Evolutionary conservation across 2,329 filamentous ascomycete species (phyloP), one percentile per base, ranked within the genome.

Genomic region (Fusarium sp.): DNA sequence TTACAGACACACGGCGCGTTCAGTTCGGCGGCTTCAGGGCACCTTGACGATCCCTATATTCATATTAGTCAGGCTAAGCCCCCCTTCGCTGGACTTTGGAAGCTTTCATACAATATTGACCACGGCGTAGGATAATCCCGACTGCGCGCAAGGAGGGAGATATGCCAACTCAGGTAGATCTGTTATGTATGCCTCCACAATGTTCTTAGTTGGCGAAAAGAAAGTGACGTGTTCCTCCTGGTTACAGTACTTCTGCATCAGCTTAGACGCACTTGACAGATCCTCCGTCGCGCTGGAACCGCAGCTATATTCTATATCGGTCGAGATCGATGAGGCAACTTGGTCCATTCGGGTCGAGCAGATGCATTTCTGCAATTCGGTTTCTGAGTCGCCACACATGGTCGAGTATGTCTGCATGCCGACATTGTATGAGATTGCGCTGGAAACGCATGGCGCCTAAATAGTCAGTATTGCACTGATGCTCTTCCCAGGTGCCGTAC

Each of bases 1-100:
- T 76, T 78, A 77, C 88, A 90, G 30, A 85, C 85, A 65, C 88
- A 90, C 5, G 85, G 84, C 5, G 86, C 87, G 28, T 86, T 81
- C 35, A 83, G 76, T 33, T 79, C 81, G 15, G 83, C 81, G 5
- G 82, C 81, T 28, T 78, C 65, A 18, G 84, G 84, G 53, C 85
- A 86, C 31, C 69, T 68, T 10, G 63, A 39, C 2, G 60, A 64
- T 24, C 60, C 74, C 75, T 78, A 41, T 24, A 5, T 16, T 14
- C 16, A n/a, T 24, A 56, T 71, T 36, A 76, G 64, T 38, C 24
- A 39, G 7, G 4, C 3, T 22, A 16, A 11, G 1, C n/a, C 20
- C 30, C 31, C 30, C 31, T 24, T 12, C 22, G 12, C 20, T 39
- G n/a, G 22, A 24, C 6, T 38, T 15, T 44, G 28, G 7, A 20